Conservation (phyloP, 2,329 filamentous ascomycete genomes). For the Trichoderma lentiforme region DNA sequence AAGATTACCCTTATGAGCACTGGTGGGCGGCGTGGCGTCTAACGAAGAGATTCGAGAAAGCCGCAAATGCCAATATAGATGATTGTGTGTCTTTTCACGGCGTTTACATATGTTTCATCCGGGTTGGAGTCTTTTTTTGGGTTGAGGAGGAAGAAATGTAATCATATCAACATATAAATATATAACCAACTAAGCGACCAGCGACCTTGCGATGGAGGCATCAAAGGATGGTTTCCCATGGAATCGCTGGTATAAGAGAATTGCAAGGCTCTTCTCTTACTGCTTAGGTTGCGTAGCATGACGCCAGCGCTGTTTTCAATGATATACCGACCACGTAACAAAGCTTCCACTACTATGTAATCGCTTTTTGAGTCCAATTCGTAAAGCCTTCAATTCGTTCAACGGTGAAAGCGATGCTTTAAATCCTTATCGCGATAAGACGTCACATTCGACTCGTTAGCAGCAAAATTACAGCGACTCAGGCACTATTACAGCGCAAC, state of each 20-base stretch:
- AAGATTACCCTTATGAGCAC: conserved; percentile 73
- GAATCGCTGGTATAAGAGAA: not conserved
- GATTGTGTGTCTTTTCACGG: not conserved
- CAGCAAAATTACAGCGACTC: not conserved
- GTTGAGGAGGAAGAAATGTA: not conserved
- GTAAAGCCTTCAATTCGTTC: not conserved
- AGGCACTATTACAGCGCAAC: not conserved
- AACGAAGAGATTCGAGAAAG: conserved; percentile 8
- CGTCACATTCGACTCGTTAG: not conserved
- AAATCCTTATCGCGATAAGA: not conserved
- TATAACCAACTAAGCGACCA: not conserved
- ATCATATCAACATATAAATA: not conserved
- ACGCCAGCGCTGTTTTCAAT: not conserved
- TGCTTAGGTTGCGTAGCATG: not conserved
- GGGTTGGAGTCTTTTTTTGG: not conserved
- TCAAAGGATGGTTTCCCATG: not conserved
- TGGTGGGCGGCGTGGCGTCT: conserved; percentile 49
- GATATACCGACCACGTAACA: not conserved
- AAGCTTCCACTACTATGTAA: no score
- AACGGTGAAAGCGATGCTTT: not conserved
- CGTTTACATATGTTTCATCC: not conserved
- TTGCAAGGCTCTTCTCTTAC: not conserved
- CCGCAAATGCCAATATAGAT: not conserved
- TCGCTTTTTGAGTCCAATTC: not conserved
- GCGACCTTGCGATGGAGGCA: not conserved